Evolutionary conservation across 352 stramenopile genomes (phyloP).

Genomic region (Phytophthora agathidicida): DNA sequence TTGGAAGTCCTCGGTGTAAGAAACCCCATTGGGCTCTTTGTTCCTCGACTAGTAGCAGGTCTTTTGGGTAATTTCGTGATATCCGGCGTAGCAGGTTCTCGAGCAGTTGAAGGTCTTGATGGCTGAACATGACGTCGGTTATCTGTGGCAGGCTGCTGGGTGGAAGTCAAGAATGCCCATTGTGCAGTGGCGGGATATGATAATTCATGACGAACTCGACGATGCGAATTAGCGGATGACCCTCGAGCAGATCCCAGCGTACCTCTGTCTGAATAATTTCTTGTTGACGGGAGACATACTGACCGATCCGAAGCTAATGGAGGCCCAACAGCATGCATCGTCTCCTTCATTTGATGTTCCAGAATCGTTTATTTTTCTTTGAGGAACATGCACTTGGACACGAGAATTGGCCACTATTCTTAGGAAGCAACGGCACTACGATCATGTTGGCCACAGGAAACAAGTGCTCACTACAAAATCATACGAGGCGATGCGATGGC

Average conservation of each 20-base stretch:
- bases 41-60: conserved; percentile 33
- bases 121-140: conserved; percentile 6
- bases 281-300: conserved; percentile 8
- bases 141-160: conserved; percentile 5
- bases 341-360: neutral
- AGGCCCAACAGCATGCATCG: conserved; percentile 13
- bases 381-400: neutral
- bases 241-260: conserved; percentile 4
- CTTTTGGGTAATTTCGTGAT: conserved; percentile 18
- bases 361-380: conserved; percentile 2
- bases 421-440: conserved; percentile 11
- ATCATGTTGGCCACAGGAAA: neutral
- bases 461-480: neutral
- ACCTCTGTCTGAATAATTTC: neutral
- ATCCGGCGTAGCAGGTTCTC: neutral
- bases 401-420: conserved; percentile 25
- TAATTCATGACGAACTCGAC: conserved; percentile 22
- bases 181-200: conserved; percentile 22
- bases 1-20: conserved; percentile 20
- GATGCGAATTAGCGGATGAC: conserved; percentile 16
- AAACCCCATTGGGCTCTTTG: conserved; percentile 11
- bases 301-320: conserved; percentile 24
- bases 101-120: conserved; percentile 28
- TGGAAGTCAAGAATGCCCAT: conserved; percentile 33
- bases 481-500: conserved; percentile 24